A percentile compares a stretch with the other conserved stretches of the same genome.
Conservation (phyloP, 1,139 yeast species). For the Yamadazyma oceani region DNA sequence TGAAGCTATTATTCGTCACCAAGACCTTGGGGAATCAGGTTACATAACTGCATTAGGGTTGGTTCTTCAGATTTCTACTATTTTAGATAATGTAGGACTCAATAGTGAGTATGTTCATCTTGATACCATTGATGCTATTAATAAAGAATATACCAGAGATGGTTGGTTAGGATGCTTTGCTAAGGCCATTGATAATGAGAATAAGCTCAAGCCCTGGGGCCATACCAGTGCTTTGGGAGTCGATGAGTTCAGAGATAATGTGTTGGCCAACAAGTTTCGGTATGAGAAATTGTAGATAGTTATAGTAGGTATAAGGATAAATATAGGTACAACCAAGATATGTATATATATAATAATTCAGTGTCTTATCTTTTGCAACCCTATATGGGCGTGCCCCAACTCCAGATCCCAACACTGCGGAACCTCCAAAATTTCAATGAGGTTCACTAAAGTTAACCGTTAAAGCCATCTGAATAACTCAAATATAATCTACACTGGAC, state of each 20-base stretch:
- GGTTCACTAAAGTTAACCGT: no score
- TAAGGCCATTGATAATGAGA: slow-evolving; percentile 35
- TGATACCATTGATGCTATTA: slow-evolving; percentile 31
- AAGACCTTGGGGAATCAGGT: slow-evolving; percentile 37
- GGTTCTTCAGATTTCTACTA: slow-evolving; percentile 36
- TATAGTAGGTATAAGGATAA: background rate
- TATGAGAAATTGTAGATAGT: slow-evolving; percentile 20
- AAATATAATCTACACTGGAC: no score
- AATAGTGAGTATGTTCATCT: slow-evolving; percentile 31
- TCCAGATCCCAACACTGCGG: no score
- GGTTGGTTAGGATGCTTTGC: slow-evolving; percentile 40
- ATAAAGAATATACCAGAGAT: slow-evolving; percentile 27
- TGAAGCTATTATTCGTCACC: slow-evolving; percentile 41
- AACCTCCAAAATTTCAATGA: no score
- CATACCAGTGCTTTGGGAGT: slow-evolving; percentile 39
- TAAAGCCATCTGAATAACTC: no score
- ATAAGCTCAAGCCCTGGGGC: slow-evolving; percentile 25
- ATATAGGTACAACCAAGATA: no score
- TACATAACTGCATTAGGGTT: slow-evolving; percentile 38
- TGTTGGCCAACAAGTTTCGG: slow-evolving; percentile 27
- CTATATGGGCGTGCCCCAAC: no score
- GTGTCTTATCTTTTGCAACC: no score
- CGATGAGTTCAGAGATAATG: slow-evolving; percentile 28
- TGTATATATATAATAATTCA: no score
- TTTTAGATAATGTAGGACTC: slow-evolving; percentile 38